These are phyloP conservation scores for Epichloe aotearoae DNA, from an alignment of 2,329 filamentous ascomycete genomes.

Conservation along the genomic window DNA sequence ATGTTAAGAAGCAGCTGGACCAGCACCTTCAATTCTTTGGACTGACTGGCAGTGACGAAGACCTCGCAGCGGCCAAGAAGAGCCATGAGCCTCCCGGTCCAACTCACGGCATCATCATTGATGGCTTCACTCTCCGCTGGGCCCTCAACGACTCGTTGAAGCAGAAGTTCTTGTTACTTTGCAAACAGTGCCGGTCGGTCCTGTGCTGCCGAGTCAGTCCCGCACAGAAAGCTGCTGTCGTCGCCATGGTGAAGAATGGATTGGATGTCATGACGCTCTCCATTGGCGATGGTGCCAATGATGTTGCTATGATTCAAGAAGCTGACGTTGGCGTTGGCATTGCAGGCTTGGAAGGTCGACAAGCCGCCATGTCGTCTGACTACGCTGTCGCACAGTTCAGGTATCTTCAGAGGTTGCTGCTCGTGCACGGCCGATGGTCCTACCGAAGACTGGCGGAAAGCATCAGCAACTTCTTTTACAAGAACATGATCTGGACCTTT, in stretches of 20 bases:
- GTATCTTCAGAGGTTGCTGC: slow-evolving; percentile 69
- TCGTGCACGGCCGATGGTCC: slow-evolving; percentile 93
- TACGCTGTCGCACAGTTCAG: slow-evolving; percentile 93
- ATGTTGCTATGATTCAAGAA: slow-evolving; percentile 96
- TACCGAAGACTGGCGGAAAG: slow-evolving; percentile 86
- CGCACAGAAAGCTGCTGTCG: slow-evolving; percentile 93
- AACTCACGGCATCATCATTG: slow-evolving; percentile 87
- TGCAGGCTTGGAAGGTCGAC: slow-evolving; percentile 80
- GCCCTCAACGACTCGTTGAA: slow-evolving; percentile 71
- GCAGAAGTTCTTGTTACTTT: slow-evolving; percentile 87
- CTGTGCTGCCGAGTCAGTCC: slow-evolving; percentile 96
- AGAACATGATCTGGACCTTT: slow-evolving; percentile 98
- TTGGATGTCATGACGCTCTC: slow-evolving; percentile 93
- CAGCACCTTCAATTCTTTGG: slow-evolving; percentile 59
- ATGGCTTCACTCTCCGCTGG: slow-evolving; percentile 84
- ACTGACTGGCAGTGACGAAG: slow-evolving; percentile 73
- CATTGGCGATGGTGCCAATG: slow-evolving; percentile 87
- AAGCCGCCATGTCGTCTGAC: slow-evolving; percentile 92
- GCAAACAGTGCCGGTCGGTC: slow-evolving; percentile 94
- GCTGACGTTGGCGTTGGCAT: slow-evolving; percentile 95
- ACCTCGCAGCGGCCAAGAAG: slow-evolving; percentile 63
- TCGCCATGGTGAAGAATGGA: slow-evolving; percentile 86
- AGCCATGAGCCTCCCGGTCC: slow-evolving; percentile 77
- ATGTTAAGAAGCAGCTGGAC: slow-evolving; percentile 60
- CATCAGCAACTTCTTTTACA: slow-evolving; percentile 99